Evolutionary conservation across 352 stramenopile genomes (phyloP), one percentile per base, ranked within the genome.

Genomic region (Poterioochromonas sp.): DNA sequence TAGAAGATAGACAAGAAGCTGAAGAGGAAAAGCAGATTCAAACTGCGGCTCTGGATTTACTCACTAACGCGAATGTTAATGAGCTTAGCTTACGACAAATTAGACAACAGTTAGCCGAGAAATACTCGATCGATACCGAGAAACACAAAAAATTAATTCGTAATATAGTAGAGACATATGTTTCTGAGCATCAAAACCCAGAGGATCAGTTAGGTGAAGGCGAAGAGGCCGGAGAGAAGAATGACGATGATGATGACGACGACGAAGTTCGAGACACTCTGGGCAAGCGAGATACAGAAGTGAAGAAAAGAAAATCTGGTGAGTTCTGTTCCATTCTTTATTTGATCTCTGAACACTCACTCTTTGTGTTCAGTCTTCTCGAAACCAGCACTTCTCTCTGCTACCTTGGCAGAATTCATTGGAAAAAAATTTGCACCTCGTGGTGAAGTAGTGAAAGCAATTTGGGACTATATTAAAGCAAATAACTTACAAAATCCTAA

Each of bases 401-500:
- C 11, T 32, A 37, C 3, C 3, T 37, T 65, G 26, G 26, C 8
- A 15, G 54, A 65, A 37, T 65, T 65, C 26, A 65, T 65, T 3
- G 26, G 26, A n/a, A 39, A 32, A 32, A 29, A 8, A 15, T 12
- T 8, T 32, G 26, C 8, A 3, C 11, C 26, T 8, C 8, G 54
- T 32, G 34, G 26, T 12, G 54, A 65, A 12, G 26, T 65, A 12
- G 26, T 37, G 26, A 65, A 65, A 22, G 26, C 3, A 65, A 8
- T 65, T n/a, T 65, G 54, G 54, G 54, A 29, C 3, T 65, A 65
- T 37, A 65, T 65, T 37, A 8, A 65, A 32, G 54, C 8, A 32
- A 8, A 65, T 37, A 22, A 65, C 26, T 65, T 65, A 37, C 54
- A 65, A 22, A 65, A 65, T 65, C 54, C 54, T n/a, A n/a, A 3